phyloP scores from a whole-genome alignment of 352 stramenopile species.

The Pythium chondricola region DNA sequence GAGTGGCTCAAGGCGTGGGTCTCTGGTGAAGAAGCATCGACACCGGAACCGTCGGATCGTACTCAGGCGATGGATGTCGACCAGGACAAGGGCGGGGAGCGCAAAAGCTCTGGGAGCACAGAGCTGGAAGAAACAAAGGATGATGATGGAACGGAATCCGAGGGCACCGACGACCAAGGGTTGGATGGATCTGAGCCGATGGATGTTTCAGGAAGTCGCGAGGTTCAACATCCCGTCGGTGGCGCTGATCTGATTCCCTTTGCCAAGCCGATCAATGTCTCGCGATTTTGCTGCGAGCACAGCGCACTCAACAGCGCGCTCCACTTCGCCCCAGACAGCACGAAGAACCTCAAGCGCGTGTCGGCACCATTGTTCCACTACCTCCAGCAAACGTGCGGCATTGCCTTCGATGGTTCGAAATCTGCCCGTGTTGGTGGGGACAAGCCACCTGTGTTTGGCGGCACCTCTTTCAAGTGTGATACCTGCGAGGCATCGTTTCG shows the following conservation, averaged over 20 bases:
- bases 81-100: too few relatives aligned
- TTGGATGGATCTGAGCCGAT: conserved; percentile 1
- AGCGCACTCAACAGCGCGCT: conserved; percentile 4
- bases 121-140: conserved; percentile 10
- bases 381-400: conserved; percentile 32
- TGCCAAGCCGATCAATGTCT: conserved; percentile 39
- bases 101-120: too few relatives aligned
- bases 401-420: conserved; percentile 7
- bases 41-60: not conserved
- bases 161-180: not conserved
- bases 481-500: conserved; percentile 41
- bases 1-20: conserved; percentile 61
- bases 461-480: conserved; percentile 36
- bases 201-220: not conserved
- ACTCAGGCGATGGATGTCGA: too few relatives aligned
- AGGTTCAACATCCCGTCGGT: too few relatives aligned
- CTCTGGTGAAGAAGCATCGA: conserved; percentile 37
- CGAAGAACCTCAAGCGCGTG: conserved; percentile 51
- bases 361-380: conserved; percentile 42
- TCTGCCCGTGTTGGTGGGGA: not conserved
- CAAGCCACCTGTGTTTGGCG: conserved; percentile 28
- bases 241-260: conserved; percentile 47
- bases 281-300: conserved; percentile 43
- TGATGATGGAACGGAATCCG: conserved; percentile 10
- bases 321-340: conserved; percentile 45